Evolutionary conservation across 1,284 basidiomycete species (phyloP), one percentile per base, ranked within the genome.

Genomic region (Thelephora terrestris): DNA sequence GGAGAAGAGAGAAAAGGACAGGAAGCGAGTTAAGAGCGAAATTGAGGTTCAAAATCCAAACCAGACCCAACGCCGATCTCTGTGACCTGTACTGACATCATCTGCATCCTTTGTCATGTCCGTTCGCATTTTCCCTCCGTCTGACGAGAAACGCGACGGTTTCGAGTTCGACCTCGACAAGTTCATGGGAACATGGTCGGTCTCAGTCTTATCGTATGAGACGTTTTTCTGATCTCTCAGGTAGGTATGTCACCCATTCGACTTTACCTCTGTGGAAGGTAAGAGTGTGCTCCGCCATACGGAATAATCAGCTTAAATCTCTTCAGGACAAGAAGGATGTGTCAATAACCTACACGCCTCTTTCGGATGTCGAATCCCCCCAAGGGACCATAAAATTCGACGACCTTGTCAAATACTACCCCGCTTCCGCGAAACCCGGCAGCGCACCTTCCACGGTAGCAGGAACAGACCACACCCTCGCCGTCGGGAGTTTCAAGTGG

Each of bases 241-340:
- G 29, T 20, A 62, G 71, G 71, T 58, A 65, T 32, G 69, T 74
- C 17, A 64, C 64, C 4, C 69, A 70, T 60, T 69, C 68, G 21
- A 73, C 71, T 2, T 54, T 74, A 36, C 68, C 72, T 1, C 67
- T 74, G 53, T 74, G 73, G 73, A 71, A 69, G 61, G 70, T 71
- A 49, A 53, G 48, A 39, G 42, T 16, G 25, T 29, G n/a, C 14
- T 32, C 14, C 29, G 7, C 29, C 29, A 12, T 10, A 14, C 29
- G 9, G 14, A 6, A 10, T 12, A 24, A 7, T 27, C 32, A 5
- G 14, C 17, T 18, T 36, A 32, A 27, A 34, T 32, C 23, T 20
- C 29, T 16, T 18, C 39, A 69, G 63, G 58, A 61, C 38, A 66
- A 65, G 51, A 66, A 65, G 61, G 70, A 74, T 52, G 72, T 75